Base-by-base conservation (phyloP, 768 basidiomycete species). In the Leucogyrophana mollusca region DNA sequence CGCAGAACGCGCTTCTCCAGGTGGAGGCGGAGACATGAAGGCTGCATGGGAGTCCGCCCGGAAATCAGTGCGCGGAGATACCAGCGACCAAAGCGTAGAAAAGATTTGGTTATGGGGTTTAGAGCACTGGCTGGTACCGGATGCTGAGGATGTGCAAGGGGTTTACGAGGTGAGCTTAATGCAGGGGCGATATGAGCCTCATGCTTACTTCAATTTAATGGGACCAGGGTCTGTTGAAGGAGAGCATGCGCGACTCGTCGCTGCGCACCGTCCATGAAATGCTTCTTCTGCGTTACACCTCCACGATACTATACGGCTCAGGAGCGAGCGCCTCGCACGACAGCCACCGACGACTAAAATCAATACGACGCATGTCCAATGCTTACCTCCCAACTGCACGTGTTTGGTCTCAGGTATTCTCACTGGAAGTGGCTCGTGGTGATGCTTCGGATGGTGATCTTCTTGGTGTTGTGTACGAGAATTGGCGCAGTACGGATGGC, bases 41-140 rank as follows among this genome's bases (percentile, higher is more conserved):
- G 58, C 60, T 21, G 65, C 65, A 9, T 82, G 78, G 76, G 53
- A 49, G 21, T 70, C 74, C 50, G 80, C 80, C 17, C 66, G 80
- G 30, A 52, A 54, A 14, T 46, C 49, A 1, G 74, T 74, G 17
- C 50, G 44, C 22, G 60, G 61, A 2, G 57, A 65, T 23, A 4
- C 40, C 5, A n/a, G 41, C 11, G 64, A 62, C 47, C 59, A 61
- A 11, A 70, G 63, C 4, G 32, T 65, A 17, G 59, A 68, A 51
- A 62, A 65, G 36, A 62, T 83, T 32, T 83, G 83, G 82, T 56
- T 71, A 36, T 82, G 80, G 82, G 79, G 80, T 39, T 50, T 80
- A 16, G 64, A 61, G 33, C 51, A 55, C 36, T 56, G 24, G 38
- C 32, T 50, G 39, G 53, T 54, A 27, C 45, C 49, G 47, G 45